Base-by-base conservation (phyloP, 192 early-diverging fungal species). In the Backusella mclennaniae region DNA sequence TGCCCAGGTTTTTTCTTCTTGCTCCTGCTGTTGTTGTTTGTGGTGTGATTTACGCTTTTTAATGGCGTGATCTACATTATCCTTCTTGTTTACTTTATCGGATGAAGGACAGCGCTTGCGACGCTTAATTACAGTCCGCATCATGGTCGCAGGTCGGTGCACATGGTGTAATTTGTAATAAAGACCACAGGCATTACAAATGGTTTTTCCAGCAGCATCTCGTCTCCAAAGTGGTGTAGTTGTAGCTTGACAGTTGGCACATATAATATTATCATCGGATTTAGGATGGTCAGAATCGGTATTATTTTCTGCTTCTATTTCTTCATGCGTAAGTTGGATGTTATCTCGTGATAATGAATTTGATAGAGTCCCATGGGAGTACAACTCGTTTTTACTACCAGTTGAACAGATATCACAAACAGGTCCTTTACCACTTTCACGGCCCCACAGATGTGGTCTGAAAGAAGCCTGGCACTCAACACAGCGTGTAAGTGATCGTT, bases 161-260 rank as follows among this genome's bases (percentile, higher is more conserved):
- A 85, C 80, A 79, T 86, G 86, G 83, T 97, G 93, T 36, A 95
- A 86, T 76, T 92, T 93, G 79, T 87, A 96, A 80, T 97, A 96
- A 59, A 97, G 85, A 0, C 96, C 96, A 80, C 96, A 97, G 8
- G 95, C 95, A 83, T 97, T 97, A 84, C 96, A 97, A 69, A 95
- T 90, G 38, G 87, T 81, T 35, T 93, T 89, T 59, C 92, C 92
- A 14, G 83, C 80, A n/a, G 79, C 79, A 77, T 93, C 91, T 72
- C 93, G 83, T 73, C 94, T 84, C 94, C 94, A 95, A 3, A 94
- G 84, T 1, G 94, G 93, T 6, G 95, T 91, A n/a, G 79, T 77
- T 35, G 88, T 90, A 23, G 86, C 89, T 9, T 86, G 85, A 79
- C 95, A 96, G 82, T 95, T 95, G 76, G 86, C 90, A 77, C 92